These are phyloP conservation scores for Ophiocordyceps unilateralis DNA, from an alignment of 2,329 filamentous ascomycete species.

Conservation along the genomic window DNA sequence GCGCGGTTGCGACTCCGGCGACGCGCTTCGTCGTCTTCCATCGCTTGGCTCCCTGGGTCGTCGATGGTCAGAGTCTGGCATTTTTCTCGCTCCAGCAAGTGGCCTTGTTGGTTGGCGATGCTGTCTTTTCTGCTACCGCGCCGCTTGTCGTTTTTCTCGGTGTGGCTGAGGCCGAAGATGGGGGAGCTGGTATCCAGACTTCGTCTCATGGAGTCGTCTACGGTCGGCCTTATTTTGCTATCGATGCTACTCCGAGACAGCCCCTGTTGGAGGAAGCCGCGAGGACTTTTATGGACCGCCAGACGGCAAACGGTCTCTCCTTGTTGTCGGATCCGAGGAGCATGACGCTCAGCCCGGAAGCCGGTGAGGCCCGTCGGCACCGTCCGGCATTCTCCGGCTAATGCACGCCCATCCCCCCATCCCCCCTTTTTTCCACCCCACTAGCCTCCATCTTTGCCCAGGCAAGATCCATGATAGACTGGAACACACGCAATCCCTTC, in stretches of 20 bases:
- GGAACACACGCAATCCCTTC: slow-evolving; percentile 86
- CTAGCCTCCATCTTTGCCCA: slow-evolving; percentile 89
- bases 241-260: slow-evolving; percentile 66
- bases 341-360: slow-evolving; percentile 40
- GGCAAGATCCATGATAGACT: slow-evolving; percentile 75
- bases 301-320: slow-evolving; percentile 37
- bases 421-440: neutral
- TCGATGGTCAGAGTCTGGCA: slow-evolving; percentile 38
- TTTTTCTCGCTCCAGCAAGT: slow-evolving; percentile 56
- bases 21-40: slow-evolving; percentile 66
- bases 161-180: slow-evolving; percentile 40
- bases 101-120: slow-evolving; percentile 49
- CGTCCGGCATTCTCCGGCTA: neutral
- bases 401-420: neutral
- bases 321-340: slow-evolving; percentile 52
- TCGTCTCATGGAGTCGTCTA: slow-evolving; percentile 47
- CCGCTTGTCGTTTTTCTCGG: slow-evolving; percentile 75
- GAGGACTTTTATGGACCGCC: slow-evolving; percentile 23
- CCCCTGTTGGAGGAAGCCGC: slow-evolving; percentile 44
- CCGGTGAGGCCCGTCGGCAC: slow-evolving; percentile 28
- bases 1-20: slow-evolving; percentile 46
- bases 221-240: slow-evolving; percentile 72
- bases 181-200: slow-evolving; percentile 7
- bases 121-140: slow-evolving; percentile 60
- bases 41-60: slow-evolving; percentile 56